Conservation (phyloP, 208 protist genomes). For the Naegleria gruberi region DNA sequence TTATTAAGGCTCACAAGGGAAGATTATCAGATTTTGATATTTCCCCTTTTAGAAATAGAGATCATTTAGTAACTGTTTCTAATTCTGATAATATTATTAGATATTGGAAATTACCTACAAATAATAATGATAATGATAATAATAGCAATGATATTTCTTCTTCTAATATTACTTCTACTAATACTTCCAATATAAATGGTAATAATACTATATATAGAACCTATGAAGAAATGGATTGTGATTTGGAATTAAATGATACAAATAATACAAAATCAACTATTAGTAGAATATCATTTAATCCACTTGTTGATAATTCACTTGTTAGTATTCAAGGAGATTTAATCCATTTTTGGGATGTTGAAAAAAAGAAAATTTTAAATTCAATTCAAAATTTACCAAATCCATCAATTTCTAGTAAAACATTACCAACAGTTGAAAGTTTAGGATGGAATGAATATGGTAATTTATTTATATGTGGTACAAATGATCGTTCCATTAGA, state of each 20-base stretch:
- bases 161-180: no score
- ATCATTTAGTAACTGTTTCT: slow-evolving; percentile 58
- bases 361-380: neutral
- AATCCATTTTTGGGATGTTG: neutral
- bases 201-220: no score
- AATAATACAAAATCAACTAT: neutral
- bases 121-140: neutral
- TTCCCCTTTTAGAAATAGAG: neutral
- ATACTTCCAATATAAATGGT: no score
- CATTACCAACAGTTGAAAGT: neutral
- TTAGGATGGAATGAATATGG: neutral
- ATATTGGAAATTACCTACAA: slow-evolving; percentile 58
- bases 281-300: neutral
- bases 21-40: slow-evolving; percentile 16
- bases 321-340: neutral
- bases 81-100: slow-evolving; percentile 56
- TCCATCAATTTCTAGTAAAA: neutral
- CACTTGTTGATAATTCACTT: neutral
- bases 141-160: no score
- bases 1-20: neutral
- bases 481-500: neutral
- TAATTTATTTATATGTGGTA: neutral
- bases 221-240: neutral
- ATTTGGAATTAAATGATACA: neutral
- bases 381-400: neutral